Evolutionary conservation across 2,329 filamentous ascomycete genomes (phyloP), one percentile per base, ranked within the genome.

Genomic region (Colletotrichum tamarilloi): DNA sequence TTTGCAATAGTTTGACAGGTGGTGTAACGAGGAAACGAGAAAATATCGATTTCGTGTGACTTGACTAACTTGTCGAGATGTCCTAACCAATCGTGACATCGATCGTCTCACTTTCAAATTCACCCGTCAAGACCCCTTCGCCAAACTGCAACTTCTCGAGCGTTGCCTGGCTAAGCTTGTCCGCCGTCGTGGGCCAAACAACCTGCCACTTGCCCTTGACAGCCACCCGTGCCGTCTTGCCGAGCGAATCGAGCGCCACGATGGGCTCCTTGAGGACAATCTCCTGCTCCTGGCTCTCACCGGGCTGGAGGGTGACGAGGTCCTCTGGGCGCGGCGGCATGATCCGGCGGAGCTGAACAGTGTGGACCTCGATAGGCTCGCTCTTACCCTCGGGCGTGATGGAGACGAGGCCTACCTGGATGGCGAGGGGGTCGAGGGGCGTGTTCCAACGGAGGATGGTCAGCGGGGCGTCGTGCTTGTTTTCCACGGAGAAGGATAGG

Each of bases 371-470:
- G 4, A 87, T 67, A 5, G 84, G 81, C 26, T 72, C 52, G 5
- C 77, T 76, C 19, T 79, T 78, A 1, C 80, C 81, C 3, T 80
- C 78, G 3, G 82, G 83, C 3, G 80, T 84, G 73, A 87, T 80
- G 42, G 79, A 77, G 5, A 87, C 64, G n/a, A 85, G 77, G 9
- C 85, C 85, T 3, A 86, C 79, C 66, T 83, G 80, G 58, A 85
- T 72, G 0, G 82, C 85, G 19, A 85, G 64, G 0, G 80, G 78
- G 74, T 87, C 85, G n/a, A 87, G 79, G n/a, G 85, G 85, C 0
- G 85, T 85, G 62, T 83, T 79, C 80, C 85, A 87, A 4, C 76
- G 78, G 46, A 87, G 80, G 26, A 87, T 75, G 1, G 84, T 86
- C 66, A 86, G 79, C 1, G 84, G 77, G 5, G 75, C 68, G 2